Evolutionary conservation across 352 stramenopile genomes (phyloP), one percentile per base, ranked within the genome.

Genomic region (Achlya hypogyna): DNA sequence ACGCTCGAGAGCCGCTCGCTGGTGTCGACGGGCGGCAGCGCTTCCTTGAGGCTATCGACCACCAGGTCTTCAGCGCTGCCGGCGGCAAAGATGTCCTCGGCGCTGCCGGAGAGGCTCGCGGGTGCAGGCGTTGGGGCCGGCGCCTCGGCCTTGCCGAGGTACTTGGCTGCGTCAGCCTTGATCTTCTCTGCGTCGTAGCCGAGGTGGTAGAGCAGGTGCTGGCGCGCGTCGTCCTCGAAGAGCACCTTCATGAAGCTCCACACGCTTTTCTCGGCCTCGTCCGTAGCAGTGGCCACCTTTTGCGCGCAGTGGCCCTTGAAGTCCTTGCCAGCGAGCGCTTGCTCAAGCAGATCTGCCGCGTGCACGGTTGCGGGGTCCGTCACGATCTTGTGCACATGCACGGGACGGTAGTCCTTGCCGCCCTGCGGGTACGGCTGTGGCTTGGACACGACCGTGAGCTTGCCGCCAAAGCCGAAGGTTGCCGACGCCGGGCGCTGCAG

Each of bases 391-490:
- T 91, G 82, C 25, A 97, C 72, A 59, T 96, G 82, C 42, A 97
- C 74, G 32, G 95, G 65, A 12, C 82, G 81, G 28, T 75, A 70
- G 35, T 90, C 84, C 38, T 79, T 74, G 34, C 18, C 23, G 18
- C 63, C 43, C 38, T 32, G 38, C 10, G 51, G 56, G 14, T 65
- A 28, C 2, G 28, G 20, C 5, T 47, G 27, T 9, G 63, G 31
- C 34, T 74, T 81, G n/a, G n/a, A n/a, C 51, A 98, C 94, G 8
- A 82, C 91, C 32, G 98, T 83, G 45, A 99, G 73, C 63, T 95
- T 92, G 51, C 96, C 97, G 42, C 97, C 96, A 80, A 99, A 99
- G 49, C 93, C 93, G 79, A 97, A 98, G n/a, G 89, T 91, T 5
- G 96, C 96, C 51, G 88, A 88, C 40, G 78, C 87, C 10, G 86